Evolutionary conservation across 495 filamentous ascomycete genomes (phyloP).

Genomic region (Podospora anserina): DNA sequence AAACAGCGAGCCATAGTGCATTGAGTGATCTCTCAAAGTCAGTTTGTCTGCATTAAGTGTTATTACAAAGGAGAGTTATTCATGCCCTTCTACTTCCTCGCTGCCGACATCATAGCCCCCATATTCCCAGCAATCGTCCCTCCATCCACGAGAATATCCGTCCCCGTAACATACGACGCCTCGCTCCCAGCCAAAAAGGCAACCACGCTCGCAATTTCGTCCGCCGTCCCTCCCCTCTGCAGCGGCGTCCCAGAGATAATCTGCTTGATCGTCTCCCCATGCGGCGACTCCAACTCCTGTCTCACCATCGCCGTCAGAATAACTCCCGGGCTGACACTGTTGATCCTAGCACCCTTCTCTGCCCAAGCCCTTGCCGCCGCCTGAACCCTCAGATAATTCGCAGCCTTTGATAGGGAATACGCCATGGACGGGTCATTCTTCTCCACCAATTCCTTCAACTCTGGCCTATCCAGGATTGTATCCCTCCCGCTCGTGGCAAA

Average conservation of each 20-base stretch:
- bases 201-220: slow-evolving; percentile 53
- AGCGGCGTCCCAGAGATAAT: slow-evolving; percentile 19
- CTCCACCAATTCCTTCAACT: background rate
- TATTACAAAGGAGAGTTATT: background rate
- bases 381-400: slow-evolving; percentile 50
- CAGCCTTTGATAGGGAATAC: slow-evolving; percentile 51
- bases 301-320: slow-evolving; percentile 32
- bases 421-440: slow-evolving; percentile 42
- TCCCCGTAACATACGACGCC: slow-evolving; percentile 52
- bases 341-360: slow-evolving; percentile 44
- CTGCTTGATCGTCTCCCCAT: slow-evolving; percentile 11
- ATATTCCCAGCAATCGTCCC: slow-evolving; percentile 30
- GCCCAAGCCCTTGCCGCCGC: slow-evolving; percentile 52
- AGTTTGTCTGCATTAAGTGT: background rate
- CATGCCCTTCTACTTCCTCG: background rate
- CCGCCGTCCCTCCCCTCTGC: slow-evolving; percentile 32
- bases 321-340: slow-evolving; percentile 53
- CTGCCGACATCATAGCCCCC: background rate
- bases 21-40: background rate
- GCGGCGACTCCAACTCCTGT: slow-evolving; percentile 17
- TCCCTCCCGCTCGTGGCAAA: slow-evolving; percentile 16
- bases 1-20: no score
- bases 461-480: slow-evolving; percentile 15
- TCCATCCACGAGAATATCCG: slow-evolving; percentile 56
- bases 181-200: slow-evolving; percentile 52